phyloP scores from a whole-genome alignment of 2,329 filamentous ascomycete genomes.

The Phialocephala subalpina region DNA sequence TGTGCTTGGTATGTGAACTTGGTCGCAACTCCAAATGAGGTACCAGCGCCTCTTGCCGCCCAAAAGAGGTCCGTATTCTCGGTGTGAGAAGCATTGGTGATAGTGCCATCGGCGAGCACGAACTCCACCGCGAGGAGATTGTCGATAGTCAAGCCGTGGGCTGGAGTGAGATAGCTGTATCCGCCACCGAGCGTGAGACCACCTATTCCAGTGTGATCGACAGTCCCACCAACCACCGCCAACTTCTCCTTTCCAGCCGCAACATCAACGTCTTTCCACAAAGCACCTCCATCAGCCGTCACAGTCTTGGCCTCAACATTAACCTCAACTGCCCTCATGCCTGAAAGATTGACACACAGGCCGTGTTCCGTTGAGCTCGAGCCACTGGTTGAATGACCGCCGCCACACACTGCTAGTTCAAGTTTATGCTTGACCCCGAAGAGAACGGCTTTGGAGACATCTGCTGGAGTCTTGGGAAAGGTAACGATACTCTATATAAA shows the following conservation, averaged over 20 bases:
- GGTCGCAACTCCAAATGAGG: slow-evolving; percentile 30
- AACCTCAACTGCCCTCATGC: slow-evolving; percentile 23
- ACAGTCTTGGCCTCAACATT: slow-evolving; percentile 27
- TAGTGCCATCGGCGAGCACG: slow-evolving; percentile 33
- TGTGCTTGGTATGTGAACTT: slow-evolving; percentile 23
- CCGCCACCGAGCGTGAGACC: slow-evolving; percentile 36
- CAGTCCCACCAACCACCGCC: slow-evolving; percentile 37
- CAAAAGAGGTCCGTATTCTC: slow-evolving; percentile 36
- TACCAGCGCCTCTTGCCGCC: slow-evolving; percentile 34
- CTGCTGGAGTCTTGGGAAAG: slow-evolving; percentile 20
- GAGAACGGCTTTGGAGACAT: slow-evolving; percentile 24
- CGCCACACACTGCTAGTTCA: slow-evolving; percentile 23
- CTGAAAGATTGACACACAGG: slow-evolving; percentile 27
- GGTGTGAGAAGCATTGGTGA: slow-evolving; percentile 25
- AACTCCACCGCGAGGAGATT: slow-evolving; percentile 33
- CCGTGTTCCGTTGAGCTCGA: slow-evolving; percentile 26
- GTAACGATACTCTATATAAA: slow-evolving; percentile 25
- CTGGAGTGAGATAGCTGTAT: slow-evolving; percentile 62
- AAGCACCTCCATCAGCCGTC: slow-evolving; percentile 33
- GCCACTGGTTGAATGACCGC: slow-evolving; percentile 12
- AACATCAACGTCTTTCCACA: slow-evolving; percentile 38
- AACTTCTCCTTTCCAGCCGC: slow-evolving; percentile 30
- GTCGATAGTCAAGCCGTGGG: slow-evolving; percentile 36
- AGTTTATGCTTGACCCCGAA: slow-evolving; percentile 21
- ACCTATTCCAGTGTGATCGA: slow-evolving; percentile 29